phyloP scores from a whole-genome alignment of 345 rosid species.

The Nephelium lappaceum region DNA sequence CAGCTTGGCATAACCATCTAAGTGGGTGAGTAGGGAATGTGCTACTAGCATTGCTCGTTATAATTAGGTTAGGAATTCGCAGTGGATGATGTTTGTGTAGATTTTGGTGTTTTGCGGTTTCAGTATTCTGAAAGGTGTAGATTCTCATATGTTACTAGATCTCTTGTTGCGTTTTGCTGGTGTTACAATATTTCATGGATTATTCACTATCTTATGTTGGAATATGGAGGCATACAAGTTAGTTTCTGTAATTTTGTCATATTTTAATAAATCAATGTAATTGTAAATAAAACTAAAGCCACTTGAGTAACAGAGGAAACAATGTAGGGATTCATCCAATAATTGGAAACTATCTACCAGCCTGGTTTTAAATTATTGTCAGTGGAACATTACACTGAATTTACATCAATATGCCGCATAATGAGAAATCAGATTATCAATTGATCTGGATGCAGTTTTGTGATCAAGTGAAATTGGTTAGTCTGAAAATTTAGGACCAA shows the following conservation, averaged over 20 bases:
- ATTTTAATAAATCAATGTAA: not conserved
- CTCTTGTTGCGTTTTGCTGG: not conserved
- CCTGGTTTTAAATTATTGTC: not conserved
- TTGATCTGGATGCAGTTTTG: not conserved
- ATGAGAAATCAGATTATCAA: not conserved
- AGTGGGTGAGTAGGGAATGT: not conserved
- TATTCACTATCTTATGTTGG: not conserved
- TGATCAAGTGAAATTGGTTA: not conserved
- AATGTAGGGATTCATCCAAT: not conserved
- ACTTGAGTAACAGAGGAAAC: not conserved
- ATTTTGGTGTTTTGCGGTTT: not conserved
- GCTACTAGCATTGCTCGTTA: not conserved
- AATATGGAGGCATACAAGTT: not conserved
- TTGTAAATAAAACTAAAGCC: not conserved
- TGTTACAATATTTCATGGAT: not conserved
- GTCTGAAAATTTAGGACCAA: not conserved
- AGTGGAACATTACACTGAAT: not conserved
- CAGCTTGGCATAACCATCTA: not conserved
- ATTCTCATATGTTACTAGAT: not conserved
- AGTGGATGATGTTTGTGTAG: not conserved
- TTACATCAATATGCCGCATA: not conserved
- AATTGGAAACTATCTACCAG: not conserved
- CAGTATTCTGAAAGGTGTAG: not conserved
- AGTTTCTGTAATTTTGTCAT: not conserved
- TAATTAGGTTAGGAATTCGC: not conserved